Conservation (phyloP, 306 rosid genomes). For the Rosa rugosa region DNA sequence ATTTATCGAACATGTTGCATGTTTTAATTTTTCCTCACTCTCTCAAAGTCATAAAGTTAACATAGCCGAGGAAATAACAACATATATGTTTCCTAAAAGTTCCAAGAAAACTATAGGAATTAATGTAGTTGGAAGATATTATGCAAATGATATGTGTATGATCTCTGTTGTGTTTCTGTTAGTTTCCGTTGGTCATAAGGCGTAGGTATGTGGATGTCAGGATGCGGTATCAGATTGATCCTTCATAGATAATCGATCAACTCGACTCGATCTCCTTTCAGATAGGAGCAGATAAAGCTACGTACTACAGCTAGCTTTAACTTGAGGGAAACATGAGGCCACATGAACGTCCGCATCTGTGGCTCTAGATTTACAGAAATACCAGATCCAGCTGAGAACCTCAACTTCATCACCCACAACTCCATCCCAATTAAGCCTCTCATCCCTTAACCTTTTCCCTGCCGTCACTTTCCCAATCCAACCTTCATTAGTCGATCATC, state of each 20-base stretch:
- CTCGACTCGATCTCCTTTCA: background rate
- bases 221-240: background rate
- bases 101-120: constrained; percentile 17
- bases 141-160: background rate
- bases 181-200: constrained; percentile 9
- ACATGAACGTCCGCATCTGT: constrained; percentile 25
- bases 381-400: constrained; percentile 7
- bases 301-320: background rate
- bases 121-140: constrained; percentile 13
- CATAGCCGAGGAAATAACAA: background rate
- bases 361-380: constrained; percentile 13
- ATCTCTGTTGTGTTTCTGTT: background rate
- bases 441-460: constrained; percentile 21
- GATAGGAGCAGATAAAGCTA: constrained; percentile 6
- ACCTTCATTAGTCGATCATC: constrained; percentile 5
- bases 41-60: background rate
- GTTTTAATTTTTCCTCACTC: background rate
- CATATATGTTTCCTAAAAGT: constrained; percentile 1
- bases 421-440: constrained; percentile 6
- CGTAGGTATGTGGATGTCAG: constrained; percentile 2
- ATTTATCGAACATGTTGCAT: background rate
- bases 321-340: constrained; percentile 12
- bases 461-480: constrained; percentile 35
- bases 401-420: constrained; percentile 36
- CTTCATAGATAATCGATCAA: background rate